Base-by-base conservation (phyloP, 805 yeast genomes). In the Komagataella pastoris region DNA sequence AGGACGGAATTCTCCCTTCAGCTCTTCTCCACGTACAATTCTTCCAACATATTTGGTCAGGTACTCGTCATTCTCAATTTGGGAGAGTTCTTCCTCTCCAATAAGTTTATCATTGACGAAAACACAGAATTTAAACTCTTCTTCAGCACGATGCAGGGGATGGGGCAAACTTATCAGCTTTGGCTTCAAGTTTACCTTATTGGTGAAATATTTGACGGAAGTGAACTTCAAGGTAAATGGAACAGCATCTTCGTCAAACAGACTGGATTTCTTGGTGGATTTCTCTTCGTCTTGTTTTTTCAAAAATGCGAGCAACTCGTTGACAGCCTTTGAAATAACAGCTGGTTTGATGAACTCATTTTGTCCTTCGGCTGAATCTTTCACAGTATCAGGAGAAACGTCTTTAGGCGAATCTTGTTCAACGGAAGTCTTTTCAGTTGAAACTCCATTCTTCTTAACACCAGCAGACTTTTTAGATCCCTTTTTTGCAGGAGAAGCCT, bases 1-100 rank as follows among this genome's bases (percentile, higher is more conserved):
- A n/a, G 87, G 79, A 69, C 88, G 88, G 74, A 81, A 91, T 54
- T 83, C 85, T 40, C 89, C 86, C 65, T 88, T 88, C 56, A 93
- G 73, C 58, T 88, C 85, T 48, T 79, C 73, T 52, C 83, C 83
- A 5, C 93, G 76, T 40, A 89, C 73, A 51, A 90, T 81, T 59
- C 76, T 75, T 19, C 65, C 53, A 47, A 79, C 65, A 45, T 76
- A 66, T 19, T 77, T 75, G 36, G 78, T 68, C 18, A 69, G 58
- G 43, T 68, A 73, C 44, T 65, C 65, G 7, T 17, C 47, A 7
- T 44, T 44, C 63, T 79, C 83, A 51, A 79, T 69, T 52, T 67
- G 58, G 51, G 70, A 73, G 53, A 78, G 61, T 50, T 71, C 65
- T 24, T 67, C 73, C n/a, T 68, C 61, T 54, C 66, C 67, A 17